Conservation (phyloP, 2,329 filamentous ascomycete species). For the Ophiostoma pallidulum region DNA sequence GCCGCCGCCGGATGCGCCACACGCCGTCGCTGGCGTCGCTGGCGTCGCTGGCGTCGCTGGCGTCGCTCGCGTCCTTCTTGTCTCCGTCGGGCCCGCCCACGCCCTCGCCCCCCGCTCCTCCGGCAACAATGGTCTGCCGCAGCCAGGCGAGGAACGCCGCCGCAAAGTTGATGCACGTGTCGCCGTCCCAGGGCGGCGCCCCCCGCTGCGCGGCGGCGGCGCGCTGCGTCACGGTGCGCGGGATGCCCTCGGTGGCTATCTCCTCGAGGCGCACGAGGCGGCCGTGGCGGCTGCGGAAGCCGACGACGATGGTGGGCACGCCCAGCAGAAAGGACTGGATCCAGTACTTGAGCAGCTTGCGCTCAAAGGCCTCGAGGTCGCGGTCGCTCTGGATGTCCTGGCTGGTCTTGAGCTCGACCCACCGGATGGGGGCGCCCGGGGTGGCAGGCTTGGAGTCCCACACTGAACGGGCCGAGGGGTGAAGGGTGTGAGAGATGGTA, state of each 20-base stretch:
- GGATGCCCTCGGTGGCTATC: conserved; percentile 70
- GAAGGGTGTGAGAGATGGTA: conserved; percentile 7
- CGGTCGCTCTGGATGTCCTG: conserved; percentile 57
- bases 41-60: conserved; percentile 19
- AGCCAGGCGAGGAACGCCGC: conserved; percentile 66
- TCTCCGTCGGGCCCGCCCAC: too few species aligned
- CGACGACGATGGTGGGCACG: conserved; percentile 84
- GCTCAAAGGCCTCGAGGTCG: conserved; percentile 69
- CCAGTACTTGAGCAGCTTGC: conserved; percentile 93
- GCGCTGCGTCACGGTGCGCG: conserved; percentile 43
- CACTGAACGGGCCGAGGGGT: conserved; percentile 40
- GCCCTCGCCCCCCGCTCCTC: too few species aligned
- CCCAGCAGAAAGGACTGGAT: conserved; percentile 91
- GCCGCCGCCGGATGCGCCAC: conserved; percentile 65
- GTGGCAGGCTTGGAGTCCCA: conserved; percentile 71
- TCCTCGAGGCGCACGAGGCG: conserved; percentile 65
- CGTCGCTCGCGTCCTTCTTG: too few species aligned
- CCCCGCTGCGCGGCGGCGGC: background rate
- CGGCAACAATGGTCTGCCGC: conserved; percentile 54
- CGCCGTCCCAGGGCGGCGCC: conserved; percentile 64
- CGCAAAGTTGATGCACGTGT: conserved; percentile 88
- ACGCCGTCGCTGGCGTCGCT: conserved; percentile 43
- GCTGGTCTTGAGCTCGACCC: conserved; percentile 93
- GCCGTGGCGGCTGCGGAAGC: conserved; percentile 67
- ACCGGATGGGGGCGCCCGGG: conserved; percentile 64